phyloP scores from a whole-genome alignment of 495 filamentous ascomycete species.

The Penicillium malachiteum region DNA sequence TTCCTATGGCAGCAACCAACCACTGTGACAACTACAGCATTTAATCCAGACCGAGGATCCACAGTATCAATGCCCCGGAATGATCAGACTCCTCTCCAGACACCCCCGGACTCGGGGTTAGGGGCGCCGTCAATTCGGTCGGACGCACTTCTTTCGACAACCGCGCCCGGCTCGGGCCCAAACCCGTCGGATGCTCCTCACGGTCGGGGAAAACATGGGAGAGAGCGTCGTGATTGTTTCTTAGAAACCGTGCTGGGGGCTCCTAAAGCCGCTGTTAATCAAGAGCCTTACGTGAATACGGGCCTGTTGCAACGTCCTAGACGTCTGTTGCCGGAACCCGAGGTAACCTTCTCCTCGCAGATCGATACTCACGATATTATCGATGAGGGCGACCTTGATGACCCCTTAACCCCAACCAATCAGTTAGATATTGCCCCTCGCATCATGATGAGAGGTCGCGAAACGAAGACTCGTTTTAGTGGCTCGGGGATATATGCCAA shows the following conservation, averaged over 20 bases:
- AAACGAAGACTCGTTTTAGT: slow-evolving; percentile 44
- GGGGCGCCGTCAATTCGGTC: slow-evolving; percentile 30
- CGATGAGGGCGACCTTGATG: slow-evolving; percentile 19
- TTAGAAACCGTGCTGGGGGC: slow-evolving; percentile 46
- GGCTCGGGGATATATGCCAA: slow-evolving; percentile 46
- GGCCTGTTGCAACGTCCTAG: slow-evolving; percentile 34
- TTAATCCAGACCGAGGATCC: slow-evolving; percentile 29
- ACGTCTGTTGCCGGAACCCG: slow-evolving; percentile 16
- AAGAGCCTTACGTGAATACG: slow-evolving; percentile 36
- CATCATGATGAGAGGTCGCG: slow-evolving; percentile 45
- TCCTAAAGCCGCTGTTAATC: slow-evolving; percentile 40
- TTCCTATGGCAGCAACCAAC: slow-evolving; percentile 49
- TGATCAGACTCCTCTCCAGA: slow-evolving; percentile 28
- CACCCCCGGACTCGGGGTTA: slow-evolving; percentile 39
- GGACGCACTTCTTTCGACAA: slow-evolving; percentile 21
- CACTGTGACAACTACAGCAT: slow-evolving; percentile 32
- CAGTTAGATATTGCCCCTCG: slow-evolving; percentile 40
- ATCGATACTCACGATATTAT: slow-evolving; percentile 7
- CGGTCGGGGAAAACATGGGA: neutral
- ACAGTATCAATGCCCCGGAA: slow-evolving; percentile 17
- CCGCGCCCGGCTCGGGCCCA: slow-evolving; percentile 8
- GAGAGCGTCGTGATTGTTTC: slow-evolving; percentile 37
- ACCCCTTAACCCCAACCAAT: slow-evolving; percentile 32
- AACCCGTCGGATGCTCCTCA: neutral
- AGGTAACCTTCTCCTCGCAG: slow-evolving; percentile 6